Evolutionary conservation across 2,329 filamentous ascomycete species (phyloP), one percentile per base, ranked within the genome.

Genomic region (Fusarium sp.): DNA sequence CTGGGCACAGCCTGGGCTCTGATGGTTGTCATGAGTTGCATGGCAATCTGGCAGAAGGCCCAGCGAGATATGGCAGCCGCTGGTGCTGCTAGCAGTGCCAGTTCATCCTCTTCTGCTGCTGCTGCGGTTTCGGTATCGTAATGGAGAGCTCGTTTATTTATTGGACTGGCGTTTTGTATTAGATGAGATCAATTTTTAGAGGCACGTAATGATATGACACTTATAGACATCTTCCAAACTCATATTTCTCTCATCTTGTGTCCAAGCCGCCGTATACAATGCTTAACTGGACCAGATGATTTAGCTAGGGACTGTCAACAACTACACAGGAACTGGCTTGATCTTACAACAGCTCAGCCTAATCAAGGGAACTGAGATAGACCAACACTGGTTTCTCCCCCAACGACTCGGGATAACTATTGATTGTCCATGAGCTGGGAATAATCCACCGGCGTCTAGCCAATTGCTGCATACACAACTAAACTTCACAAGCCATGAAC

Each of bases 21-120:
- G 33, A 80, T 79, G 77, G 73, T 69, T 10, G 50, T 80, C 27
- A 77, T 78, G 76, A 80, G 77, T n/a, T 75, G 67, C 7, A 67
- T 78, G 72, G 74, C 72, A 5, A 76, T 78, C 24, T 78, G 76
- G 72, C 65, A 76, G 20, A 69, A 65, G 59, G 48, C 52, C 1
- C 67, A 59, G 52, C 64, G 75, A 41, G 64, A 72, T 20, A 60
- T 61, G 48, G 67, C 59, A 22, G 68, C 58, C 3, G 69, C 65
- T n/a, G 52, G 65, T 33, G 50, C 64, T 2, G 18, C 64, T 10
- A 62, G 69, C 16, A 48, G 37, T 61, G n/a, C 35, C 22, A 27
- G 35, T n/a, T 41, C 35, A 20, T n/a, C 35, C 7, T 33, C 65
- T 11, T 48, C 70, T 29, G 52, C 60, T 6, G 54, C 70, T n/a